Evolutionary conservation across 805 yeast genomes (phyloP), one percentile per base, ranked within the genome.

Genomic region (Pichia sporocuriosa): DNA sequence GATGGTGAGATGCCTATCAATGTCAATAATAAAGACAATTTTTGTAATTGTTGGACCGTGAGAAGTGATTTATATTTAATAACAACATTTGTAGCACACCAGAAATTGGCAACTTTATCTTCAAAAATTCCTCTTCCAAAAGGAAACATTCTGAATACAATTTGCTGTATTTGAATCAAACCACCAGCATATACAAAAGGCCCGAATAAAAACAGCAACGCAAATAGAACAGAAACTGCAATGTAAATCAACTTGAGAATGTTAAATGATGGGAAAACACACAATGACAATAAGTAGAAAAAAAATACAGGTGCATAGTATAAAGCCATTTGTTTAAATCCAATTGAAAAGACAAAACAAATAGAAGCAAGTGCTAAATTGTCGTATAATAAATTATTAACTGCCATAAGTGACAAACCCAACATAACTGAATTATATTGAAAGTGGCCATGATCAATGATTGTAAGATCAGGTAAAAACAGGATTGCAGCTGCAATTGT

Each of bases 371-470:
- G 50, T 9, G 80, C 70, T 41, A 77, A 71, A 54, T 78, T 77
- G 24, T 78, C 84, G 44, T 77, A 73, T 25, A 82, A 56, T 28
- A 90, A 66, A 46, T 79, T 80, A 40, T 74, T 75, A 32, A 93
- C 65, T 0, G 95, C 72, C 40, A 78, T 65, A 22, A 87, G 67
- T 5, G 90, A 72, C 15, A 90, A 67, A 0, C 98, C 98, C 27
- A 93, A 72, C 97, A 93, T 90, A 21, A 93, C 94, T 0, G 88
- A 76, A 55, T 93, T 94, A 63, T 79, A 90, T 64, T 94, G 98
- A 65, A 93, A 93, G 63, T 93, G 98, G 6, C 98, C 98, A 62
- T 93, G 97, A 58, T 93, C 99, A 35, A 93, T 79, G 43, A 93
- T 69, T 33, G 84, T 72, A 45, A 90, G 67, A 3, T 84, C 71